Base-by-base conservation (phyloP, 306 rosid genomes). In the Cicer judaicum region DNA sequence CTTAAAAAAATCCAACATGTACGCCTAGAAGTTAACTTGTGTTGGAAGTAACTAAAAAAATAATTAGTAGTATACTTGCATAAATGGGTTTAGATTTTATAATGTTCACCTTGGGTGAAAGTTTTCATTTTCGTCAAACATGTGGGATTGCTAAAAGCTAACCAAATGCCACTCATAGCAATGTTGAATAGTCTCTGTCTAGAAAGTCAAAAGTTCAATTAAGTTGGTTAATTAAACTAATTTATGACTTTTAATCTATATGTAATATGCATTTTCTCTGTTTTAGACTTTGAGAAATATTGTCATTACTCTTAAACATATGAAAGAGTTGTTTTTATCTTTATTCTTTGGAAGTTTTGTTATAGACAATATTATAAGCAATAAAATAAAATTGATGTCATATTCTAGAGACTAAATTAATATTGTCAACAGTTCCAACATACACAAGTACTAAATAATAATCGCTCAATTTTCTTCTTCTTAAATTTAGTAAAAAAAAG, bases 161-260 rank as follows among this genome's bases (percentile, higher is more conserved):
- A 72, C 72, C 82, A 82, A 82, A 78, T 82, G 69, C 66, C 82
- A 67, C 73, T 34, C 36, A 46, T 64, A 24, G 16, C 70, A 66
- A 72, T 57, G 9, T 40, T 65, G 8, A 21, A 36, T n/a, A 38
- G 64, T 47, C 44, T 18, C 46, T 71, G 56, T 46, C 42, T 68
- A 10, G 10, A 81, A 81, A 81, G 80, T 81, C 84, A 75, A 68
- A 46, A 68, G 64, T 14, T 48, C 7, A 47, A 79, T 24, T 78
- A 41, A 41, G 9, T 6, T 19, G 60, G 34, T 18, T 2, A 29
- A 29, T 3, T 3, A 29, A 29, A 54, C 60, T 16, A 54, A 24
- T 16, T 53, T 53, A 15, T 52, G 16, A 53, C 60, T 16, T 54
- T 54, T 54, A 18, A 54, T 18, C 13, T 10, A 54, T 10, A 54